A percentile compares a stretch with the other conserved stretches of the same genome.
Conservation (phyloP, 306 rosid genomes). For the Cicer pinnatifidum region DNA sequence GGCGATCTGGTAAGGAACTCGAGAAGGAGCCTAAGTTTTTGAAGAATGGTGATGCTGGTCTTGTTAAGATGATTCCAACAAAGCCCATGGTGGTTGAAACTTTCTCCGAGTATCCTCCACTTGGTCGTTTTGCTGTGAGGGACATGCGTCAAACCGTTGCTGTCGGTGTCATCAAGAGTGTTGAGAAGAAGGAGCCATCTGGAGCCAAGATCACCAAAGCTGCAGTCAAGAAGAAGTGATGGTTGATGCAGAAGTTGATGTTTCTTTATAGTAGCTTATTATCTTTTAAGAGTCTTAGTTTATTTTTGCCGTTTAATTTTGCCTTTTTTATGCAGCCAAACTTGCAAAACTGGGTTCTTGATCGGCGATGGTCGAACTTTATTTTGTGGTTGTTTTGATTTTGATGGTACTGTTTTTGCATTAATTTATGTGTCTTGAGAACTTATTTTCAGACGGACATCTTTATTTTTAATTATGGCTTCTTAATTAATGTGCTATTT, state of each 20-base stretch:
- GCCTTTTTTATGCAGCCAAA: neutral
- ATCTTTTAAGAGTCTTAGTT: neutral
- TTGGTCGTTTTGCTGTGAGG: constrained; percentile 67
- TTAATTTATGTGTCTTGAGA: neutral
- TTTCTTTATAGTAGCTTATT: neutral
- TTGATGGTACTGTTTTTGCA: constrained; percentile 10
- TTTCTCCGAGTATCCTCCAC: constrained; percentile 54
- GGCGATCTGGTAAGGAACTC: constrained; percentile 56
- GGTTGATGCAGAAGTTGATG: neutral
- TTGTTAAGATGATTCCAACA: constrained; percentile 51
- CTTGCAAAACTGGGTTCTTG: constrained; percentile 35
- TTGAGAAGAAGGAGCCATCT: constrained; percentile 51
- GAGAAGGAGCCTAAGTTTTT: constrained; percentile 58
- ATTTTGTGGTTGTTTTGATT: neutral
- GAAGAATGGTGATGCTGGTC: constrained; percentile 56
- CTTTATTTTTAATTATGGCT: too few species aligned
- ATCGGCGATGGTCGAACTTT: constrained; percentile 17
- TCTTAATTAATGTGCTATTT: too few species aligned
- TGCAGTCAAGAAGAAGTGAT: constrained; percentile 51
- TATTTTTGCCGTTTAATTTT: neutral
- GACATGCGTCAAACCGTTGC: constrained; percentile 61
- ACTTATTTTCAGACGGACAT: constrained; percentile 21
- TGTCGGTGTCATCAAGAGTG: constrained; percentile 49
- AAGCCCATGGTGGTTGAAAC: constrained; percentile 57
- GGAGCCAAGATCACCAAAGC: constrained; percentile 58